Conservation (phyloP, 140 eudicot species). For the Flaveria floridana region DNA sequence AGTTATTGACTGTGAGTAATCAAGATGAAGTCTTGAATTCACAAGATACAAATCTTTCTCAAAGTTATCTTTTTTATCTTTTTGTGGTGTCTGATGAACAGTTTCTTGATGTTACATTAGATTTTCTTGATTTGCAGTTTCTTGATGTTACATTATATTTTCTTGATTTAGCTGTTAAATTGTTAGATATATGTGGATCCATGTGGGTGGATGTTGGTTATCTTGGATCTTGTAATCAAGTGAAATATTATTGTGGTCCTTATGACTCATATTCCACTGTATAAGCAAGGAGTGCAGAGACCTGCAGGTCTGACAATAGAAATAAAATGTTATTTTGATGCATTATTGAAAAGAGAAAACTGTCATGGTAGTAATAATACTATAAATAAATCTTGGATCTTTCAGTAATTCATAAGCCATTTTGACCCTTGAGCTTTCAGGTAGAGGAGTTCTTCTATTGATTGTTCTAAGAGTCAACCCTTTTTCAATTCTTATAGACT, state of each 20-base stretch:
- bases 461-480: neutral
- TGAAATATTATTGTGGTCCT: conserved; percentile 18
- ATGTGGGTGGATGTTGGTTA: conserved; percentile 19
- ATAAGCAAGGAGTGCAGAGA: neutral
- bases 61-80: neutral
- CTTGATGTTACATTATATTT: conserved; percentile 6
- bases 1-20: neutral
- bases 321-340: conserved; percentile 6
- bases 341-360: neutral
- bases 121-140: conserved; percentile 4
- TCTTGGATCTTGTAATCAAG: conserved; percentile 21
- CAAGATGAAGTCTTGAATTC: conserved; percentile 4
- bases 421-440: conserved; percentile 8
- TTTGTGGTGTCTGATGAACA: neutral
- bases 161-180: conserved; percentile 1
- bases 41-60: neutral
- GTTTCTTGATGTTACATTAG: conserved; percentile 9
- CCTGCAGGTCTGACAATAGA: conserved; percentile 12
- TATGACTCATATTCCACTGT: conserved; percentile 14
- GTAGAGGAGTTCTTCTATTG: conserved; percentile 2
- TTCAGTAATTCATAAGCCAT: conserved; percentile 17
- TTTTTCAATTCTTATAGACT: neutral
- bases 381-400: conserved; percentile 3
- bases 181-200: neutral
- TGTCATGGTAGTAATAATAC: neutral